Evolutionary conservation across 2,329 filamentous ascomycete species (phyloP), one percentile per base, ranked within the genome.

Genomic region (Myriosclerotinia curreyana): DNA sequence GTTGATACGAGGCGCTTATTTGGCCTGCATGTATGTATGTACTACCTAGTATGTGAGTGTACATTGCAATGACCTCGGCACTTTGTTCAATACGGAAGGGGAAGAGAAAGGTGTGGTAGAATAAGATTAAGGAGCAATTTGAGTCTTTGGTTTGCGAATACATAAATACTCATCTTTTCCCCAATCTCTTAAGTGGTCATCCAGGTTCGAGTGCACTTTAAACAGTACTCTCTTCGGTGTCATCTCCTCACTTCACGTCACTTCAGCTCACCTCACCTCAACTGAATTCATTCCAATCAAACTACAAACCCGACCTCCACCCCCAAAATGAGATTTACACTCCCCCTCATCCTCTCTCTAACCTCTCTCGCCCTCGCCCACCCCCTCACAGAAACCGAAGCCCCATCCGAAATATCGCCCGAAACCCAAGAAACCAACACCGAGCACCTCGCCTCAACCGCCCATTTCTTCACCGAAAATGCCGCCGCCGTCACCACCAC

Each of bases 201-300:
- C 22, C 46, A 58, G 48, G 42, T 20, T 58, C 31, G 28, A 58
- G 54, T 48, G 28, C 20, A 20, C 22, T 58, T 42, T 14, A 25
- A 25, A 58, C 14, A 15, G 54, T 58, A 12, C 54, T 58, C 42
- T 48, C 42, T 58, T 58, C 54, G 54, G 42, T 58, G n/a, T 25
- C 42, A 34, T 48, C 31, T 34, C 14, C 54, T 6, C 28, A 44
- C 17, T 28, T 52, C 50, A 36, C 14, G 34, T n/a, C 40, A 20
- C 1, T 7, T 17, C 54, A 34, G 5, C 14, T 31, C 40, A 34
- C n/a, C n/a, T n/a, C n/a, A n/a, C n/a, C n/a, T n/a, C n/a, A n/a
- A n/a, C n/a, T n/a, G n/a, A n/a, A n/a, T n/a, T n/a, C n/a, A n/a
- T n/a, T n/a, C n/a, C n/a, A n/a, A n/a, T n/a, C n/a, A n/a, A 56